Evolutionary conservation across 2,329 filamentous ascomycete species (phyloP).

Genomic region (Thielaviopsis cerberus): DNA sequence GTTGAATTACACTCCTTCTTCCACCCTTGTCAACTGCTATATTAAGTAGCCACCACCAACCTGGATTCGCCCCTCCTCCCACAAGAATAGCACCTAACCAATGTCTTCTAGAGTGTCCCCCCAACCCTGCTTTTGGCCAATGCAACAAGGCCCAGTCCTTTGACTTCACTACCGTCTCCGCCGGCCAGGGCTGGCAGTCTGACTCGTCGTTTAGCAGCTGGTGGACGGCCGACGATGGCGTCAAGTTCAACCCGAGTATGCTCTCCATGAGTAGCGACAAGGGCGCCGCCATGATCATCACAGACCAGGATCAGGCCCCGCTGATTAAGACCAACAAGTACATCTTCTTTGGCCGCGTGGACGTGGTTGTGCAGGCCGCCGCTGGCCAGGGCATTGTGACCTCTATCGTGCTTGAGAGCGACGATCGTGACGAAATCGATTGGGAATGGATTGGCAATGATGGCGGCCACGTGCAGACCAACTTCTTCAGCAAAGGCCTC

Average conservation of each 20-base stretch:
- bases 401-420: slow-evolving; percentile 56
- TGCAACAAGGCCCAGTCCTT: slow-evolving; percentile 25
- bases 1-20: neutral
- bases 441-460: slow-evolving; percentile 57
- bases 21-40: neutral
- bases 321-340: slow-evolving; percentile 55
- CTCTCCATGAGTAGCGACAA: slow-evolving; percentile 15
- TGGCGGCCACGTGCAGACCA: slow-evolving; percentile 53
- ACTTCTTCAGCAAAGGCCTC: slow-evolving; percentile 58
- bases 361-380: slow-evolving; percentile 50
- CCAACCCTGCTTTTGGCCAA: slow-evolving; percentile 42
- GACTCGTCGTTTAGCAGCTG: slow-evolving; percentile 15
- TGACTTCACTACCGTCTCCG: slow-evolving; percentile 43
- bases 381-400: slow-evolving; percentile 60
- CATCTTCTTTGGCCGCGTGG: slow-evolving; percentile 68
- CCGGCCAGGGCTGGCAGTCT: slow-evolving; percentile 22
- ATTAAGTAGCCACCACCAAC: neutral
- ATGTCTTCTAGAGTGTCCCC: slow-evolving; percentile 28
- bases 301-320: slow-evolving; percentile 33
- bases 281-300: slow-evolving; percentile 34
- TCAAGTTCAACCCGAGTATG: slow-evolving; percentile 16
- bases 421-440: slow-evolving; percentile 56
- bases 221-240: slow-evolving; percentile 19
- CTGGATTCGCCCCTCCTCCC: neutral
- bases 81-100: neutral